Base-by-base conservation (phyloP, 1,139 yeast species). In the Protomyces macrosporus region DNA sequence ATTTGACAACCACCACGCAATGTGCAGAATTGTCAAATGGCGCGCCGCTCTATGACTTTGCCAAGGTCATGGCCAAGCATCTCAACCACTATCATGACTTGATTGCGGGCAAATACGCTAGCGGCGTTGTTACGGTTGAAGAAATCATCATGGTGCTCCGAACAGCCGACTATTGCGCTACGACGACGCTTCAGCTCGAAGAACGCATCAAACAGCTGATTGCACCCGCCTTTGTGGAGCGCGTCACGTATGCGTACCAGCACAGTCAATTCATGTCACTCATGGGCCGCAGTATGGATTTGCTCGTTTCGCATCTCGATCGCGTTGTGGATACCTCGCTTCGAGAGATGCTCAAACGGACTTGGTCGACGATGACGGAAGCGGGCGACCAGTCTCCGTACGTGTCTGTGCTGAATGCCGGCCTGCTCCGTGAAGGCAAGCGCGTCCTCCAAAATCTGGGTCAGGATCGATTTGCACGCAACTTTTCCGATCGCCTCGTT, bases 101-200 rank as follows among this genome's bases (percentile, higher is more conserved):
- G 67, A 80, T 90, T 3, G 75, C 77, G 32, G 85, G 90, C 0
- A 79, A 84, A 16, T 70, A 90, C 37, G 85, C 90, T 7, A 76
- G 75, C 45, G 59, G 55, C n/a, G 60, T 55, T 50, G 60, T 42
- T 6, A 42, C 65, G 0, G 77, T 88, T 34, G 81, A 81, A 61
- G 83, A 87, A 65, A 80, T 88, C 1, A 86, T 95, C 35, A 77
- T 89, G 74, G 81, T 90, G 9, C 75, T 93, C 39, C 89, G 90
- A 70, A 93, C 98, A 0, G 90, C 96, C 0, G 97, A 93, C 72
- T 93, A 91, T 74, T 86, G 96, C 67, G 82, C 88, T 36, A 80
- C 84, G 16, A 93, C 97, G 5, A 83, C 87, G 2, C 81, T 81
- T 23, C 97, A 93, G 72, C 77, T 93, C 61, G 90, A 84, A 70